A percentile compares a stretch with the other conserved stretches of the same genome.
phyloP scores from a whole-genome alignment of 164 flowering plant species.

The Litsea cubeba region DNA sequence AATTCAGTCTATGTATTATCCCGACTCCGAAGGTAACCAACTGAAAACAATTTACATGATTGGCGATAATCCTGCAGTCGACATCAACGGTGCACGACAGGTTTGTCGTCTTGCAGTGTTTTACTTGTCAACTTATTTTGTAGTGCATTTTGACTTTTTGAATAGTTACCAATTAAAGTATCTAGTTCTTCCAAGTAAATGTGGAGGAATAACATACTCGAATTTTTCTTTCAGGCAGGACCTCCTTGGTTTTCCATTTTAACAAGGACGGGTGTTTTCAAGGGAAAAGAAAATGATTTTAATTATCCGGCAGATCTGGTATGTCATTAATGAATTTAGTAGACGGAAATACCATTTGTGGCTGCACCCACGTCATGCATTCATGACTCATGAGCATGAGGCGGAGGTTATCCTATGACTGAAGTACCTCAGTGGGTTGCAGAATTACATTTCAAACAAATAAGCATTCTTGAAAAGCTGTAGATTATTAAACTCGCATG shows the following conservation, averaged over 20 bases:
- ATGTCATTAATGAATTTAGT: constrained; percentile 7
- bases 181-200: not conserved
- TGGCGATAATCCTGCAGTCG: constrained; percentile 90
- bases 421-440: not conserved
- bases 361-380: not conserved
- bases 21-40: constrained; percentile 17
- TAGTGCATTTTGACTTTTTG: not conserved
- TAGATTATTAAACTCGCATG: not conserved
- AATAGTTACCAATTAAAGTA: not conserved
- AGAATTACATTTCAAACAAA: not conserved
- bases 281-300: constrained; percentile 51
- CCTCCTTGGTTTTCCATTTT: constrained; percentile 89
- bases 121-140: not conserved
- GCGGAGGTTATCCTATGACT: not conserved
- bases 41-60: constrained; percentile 79
- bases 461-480: not conserved
- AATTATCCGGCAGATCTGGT: constrained; percentile 74
- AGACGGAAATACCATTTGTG: not conserved
- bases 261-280: constrained; percentile 89
- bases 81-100: constrained; percentile 83
- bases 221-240: constrained; percentile 57
- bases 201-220: not conserved
- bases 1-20: constrained; percentile 17
- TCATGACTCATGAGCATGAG: not conserved
- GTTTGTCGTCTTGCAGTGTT: constrained; percentile 28